Conservation (phyloP, 495 filamentous ascomycete species). For the Hyaloscypha variabilis region DNA sequence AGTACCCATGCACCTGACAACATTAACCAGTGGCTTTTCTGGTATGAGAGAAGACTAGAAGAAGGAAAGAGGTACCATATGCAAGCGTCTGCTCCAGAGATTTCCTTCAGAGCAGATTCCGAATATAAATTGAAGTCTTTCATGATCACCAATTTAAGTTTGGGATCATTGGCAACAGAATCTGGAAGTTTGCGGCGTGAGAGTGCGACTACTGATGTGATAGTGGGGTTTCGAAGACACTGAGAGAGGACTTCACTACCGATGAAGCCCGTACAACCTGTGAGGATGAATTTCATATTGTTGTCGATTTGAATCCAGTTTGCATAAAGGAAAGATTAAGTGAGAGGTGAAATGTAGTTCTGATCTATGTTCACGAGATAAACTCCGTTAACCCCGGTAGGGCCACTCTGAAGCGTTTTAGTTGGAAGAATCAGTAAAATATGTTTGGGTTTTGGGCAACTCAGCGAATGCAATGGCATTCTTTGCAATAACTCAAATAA, state of each 20-base stretch:
- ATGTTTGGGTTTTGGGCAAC: no score
- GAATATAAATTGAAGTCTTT: conserved; percentile 50
- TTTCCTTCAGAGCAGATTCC: conserved; percentile 37
- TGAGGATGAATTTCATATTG: conserved; percentile 23
- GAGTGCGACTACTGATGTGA: conserved; percentile 19
- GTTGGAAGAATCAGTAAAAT: no score
- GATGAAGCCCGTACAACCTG: conserved; percentile 23
- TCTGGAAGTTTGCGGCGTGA: conserved; percentile 41
- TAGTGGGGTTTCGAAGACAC: conserved; percentile 18
- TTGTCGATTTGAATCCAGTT: no score
- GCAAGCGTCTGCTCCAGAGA: conserved; percentile 53
- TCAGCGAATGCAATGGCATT: no score
- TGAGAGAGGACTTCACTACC: conserved; percentile 21
- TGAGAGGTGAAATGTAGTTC: no score
- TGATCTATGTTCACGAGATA: no score
- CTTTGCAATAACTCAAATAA: no score
- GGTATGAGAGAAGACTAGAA: no score
- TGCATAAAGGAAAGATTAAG: no score
- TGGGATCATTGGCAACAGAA: conserved; percentile 34
- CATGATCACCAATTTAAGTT: conserved; percentile 46
- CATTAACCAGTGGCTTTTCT: not conserved
- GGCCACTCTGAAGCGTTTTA: no score
- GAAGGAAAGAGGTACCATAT: conserved; percentile 45
- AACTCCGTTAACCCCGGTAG: no score
- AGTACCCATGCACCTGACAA: conserved; percentile 24